Evolutionary conservation across 306 rosid genomes (phyloP).

Genomic region (Corylus heterophylla): DNA sequence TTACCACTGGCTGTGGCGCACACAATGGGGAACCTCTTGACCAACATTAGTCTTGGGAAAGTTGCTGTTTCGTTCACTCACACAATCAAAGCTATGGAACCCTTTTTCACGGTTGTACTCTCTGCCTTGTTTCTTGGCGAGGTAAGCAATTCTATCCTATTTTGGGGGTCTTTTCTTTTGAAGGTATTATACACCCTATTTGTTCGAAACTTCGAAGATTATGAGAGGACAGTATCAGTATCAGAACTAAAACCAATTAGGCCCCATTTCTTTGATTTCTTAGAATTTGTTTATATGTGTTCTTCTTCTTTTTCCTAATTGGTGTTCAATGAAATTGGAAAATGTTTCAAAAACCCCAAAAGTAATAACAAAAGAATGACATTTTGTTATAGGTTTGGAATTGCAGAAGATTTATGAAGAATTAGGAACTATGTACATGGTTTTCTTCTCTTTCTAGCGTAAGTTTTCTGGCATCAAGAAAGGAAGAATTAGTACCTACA

Average conservation of each 20-base stretch:
- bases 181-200: neutral
- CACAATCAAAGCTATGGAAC: conserved; percentile 83
- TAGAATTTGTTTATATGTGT: no score
- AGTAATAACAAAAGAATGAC: no score
- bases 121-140: conserved; percentile 58
- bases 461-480: neutral
- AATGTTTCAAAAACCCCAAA: neutral
- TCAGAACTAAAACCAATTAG: neutral
- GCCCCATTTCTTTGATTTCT: no score
- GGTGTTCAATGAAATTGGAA: neutral
- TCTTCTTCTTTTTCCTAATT: no score
- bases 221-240: no score
- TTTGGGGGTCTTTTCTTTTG: neutral
- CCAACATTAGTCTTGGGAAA: conserved; percentile 69
- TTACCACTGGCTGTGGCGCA: conserved; percentile 68
- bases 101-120: conserved; percentile 71
- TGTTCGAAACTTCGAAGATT: no score
- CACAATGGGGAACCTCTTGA: conserved; percentile 70
- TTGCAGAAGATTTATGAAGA: neutral
- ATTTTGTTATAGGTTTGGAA: neutral
- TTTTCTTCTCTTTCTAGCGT: neutral
- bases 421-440: neutral
- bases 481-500: neutral
- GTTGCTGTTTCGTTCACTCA: conserved; percentile 86
- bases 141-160: conserved; percentile 40